Percentiles rank a stretch among this genome's conserved stretches.
Evolutionary conservation across 257 asterid genomes (phyloP).

Genomic region (Fraxinus excelsior): DNA sequence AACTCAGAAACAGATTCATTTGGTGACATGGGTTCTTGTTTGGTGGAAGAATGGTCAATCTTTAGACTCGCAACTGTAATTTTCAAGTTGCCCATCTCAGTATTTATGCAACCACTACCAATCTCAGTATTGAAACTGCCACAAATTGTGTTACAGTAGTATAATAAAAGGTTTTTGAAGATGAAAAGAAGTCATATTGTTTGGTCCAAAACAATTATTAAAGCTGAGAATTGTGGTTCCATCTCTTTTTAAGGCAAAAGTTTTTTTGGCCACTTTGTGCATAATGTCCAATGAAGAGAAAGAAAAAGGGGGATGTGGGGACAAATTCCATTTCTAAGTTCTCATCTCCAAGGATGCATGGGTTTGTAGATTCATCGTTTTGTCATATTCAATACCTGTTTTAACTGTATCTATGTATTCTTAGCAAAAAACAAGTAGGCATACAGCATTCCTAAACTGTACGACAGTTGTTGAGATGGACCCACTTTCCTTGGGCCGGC

Average conservation of each 20-base stretch:
- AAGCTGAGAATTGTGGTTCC: conserved; percentile 32
- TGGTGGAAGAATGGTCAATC: conserved; percentile 32
- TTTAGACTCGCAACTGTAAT: conserved; percentile 19
- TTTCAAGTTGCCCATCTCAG: conserved; percentile 37
- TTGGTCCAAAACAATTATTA: conserved; percentile 15
- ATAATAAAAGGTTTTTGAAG: not conserved
- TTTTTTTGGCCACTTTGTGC: no score
- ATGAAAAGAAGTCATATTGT: not conserved
- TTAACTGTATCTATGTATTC: not conserved
- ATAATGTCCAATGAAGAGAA: not conserved
- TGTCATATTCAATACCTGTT: not conserved
- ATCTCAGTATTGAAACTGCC: conserved; percentile 35
- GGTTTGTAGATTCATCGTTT: not conserved
- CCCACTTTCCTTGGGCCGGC: conserved; percentile 6
- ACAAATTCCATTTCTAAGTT: not conserved
- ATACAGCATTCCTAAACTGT: not conserved
- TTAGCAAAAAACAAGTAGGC: no score
- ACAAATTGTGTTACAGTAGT: conserved; percentile 1
- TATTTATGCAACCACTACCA: conserved; percentile 18
- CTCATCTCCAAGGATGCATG: conserved; percentile 1
- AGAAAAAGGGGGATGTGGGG: not conserved
- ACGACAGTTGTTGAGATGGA: not conserved
- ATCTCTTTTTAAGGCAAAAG: conserved; percentile 36
- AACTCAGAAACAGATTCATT: conserved; percentile 20
- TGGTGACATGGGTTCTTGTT: conserved; percentile 31